A percentile compares a stretch with the other conserved stretches of the same genome.
Evolutionary conservation across 1,139 yeast species (phyloP).

Genomic region (Lodderomyces theae): DNA sequence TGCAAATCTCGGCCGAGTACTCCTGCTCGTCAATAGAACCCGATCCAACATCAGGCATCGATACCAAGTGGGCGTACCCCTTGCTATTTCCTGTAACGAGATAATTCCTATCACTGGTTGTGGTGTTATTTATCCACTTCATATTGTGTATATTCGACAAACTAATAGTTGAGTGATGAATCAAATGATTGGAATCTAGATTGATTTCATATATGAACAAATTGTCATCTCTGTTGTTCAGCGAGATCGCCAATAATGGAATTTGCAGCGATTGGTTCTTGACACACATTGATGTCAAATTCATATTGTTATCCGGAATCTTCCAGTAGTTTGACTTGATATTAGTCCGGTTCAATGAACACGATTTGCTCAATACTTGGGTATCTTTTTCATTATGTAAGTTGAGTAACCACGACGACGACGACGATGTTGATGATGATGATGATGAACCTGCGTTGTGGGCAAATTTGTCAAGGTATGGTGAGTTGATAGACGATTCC

Average conservation of each 20-base stretch:
- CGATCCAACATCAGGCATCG: constrained; percentile 50
- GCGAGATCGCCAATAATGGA: constrained; percentile 59
- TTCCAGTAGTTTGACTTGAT: constrained; percentile 69
- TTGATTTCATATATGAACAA: constrained; percentile 64
- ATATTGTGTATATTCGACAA: constrained; percentile 65
- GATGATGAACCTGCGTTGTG: too few relatives aligned
- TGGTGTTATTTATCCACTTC: constrained; percentile 44
- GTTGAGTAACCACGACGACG: constrained; percentile 27
- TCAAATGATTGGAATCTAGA: constrained; percentile 41
- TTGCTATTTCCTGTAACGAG: constrained; percentile 68
- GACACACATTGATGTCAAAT: constrained; percentile 53
- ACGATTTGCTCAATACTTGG: constrained; percentile 36
- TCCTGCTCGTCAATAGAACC: constrained; percentile 27
- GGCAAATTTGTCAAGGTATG: background rate
- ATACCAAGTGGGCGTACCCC: constrained; percentile 66
- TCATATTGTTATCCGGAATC: constrained; percentile 56
- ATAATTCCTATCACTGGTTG: constrained; percentile 29
- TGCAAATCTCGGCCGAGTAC: constrained; percentile 63
- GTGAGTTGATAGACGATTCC: constrained; percentile 3
- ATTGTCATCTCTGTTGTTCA: constrained; percentile 54
- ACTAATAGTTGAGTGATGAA: constrained; percentile 73
- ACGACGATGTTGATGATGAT: too few relatives aligned
- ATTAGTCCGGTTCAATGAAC: constrained; percentile 40
- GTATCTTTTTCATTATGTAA: constrained; percentile 28
- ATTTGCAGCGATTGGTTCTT: background rate